These are phyloP conservation scores for Plasmodium falciparum DNA, from an alignment of 169 alveolate species.

Conservation along the genomic window DNA sequence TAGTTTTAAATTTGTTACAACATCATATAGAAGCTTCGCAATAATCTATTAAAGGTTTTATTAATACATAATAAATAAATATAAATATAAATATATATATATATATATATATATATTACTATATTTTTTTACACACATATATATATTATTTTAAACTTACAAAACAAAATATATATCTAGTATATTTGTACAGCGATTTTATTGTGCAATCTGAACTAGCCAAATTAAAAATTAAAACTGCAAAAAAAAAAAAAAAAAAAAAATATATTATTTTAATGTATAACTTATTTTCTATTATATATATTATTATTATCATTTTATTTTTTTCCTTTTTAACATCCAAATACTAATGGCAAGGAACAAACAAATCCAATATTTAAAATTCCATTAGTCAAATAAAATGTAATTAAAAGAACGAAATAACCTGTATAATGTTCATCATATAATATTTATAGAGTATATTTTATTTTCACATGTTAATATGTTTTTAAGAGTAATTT, in stretches of 20 bases:
- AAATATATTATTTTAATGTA: background rate
- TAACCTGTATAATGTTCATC: slow-evolving; percentile 16
- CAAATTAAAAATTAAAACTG: slow-evolving; percentile 31
- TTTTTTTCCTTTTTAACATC: slow-evolving; percentile 7
- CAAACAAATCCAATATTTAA: slow-evolving; percentile 48
- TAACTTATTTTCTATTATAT: background rate
- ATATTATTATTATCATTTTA: background rate
- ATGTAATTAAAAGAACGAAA: slow-evolving; percentile 18
- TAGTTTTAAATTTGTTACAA: slow-evolving; percentile 25
- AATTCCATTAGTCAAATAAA: slow-evolving; percentile 58
- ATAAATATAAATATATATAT: background rate
- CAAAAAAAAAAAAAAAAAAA: background rate
- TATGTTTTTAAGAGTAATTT: too few relatives aligned
- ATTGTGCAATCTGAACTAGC: slow-evolving; percentile 46
- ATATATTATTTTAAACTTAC: slow-evolving; percentile 7
- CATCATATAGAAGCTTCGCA: slow-evolving; percentile 45
- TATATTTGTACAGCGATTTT: slow-evolving; percentile 21
- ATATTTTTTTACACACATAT: background rate
- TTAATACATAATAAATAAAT: background rate
- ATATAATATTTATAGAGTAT: too few relatives aligned
- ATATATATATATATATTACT: background rate
- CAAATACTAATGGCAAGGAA: slow-evolving; percentile 66
- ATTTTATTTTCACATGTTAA: too few relatives aligned
- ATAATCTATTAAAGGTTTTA: background rate
- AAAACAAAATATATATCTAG: slow-evolving; percentile 42